A percentile compares a stretch with the other conserved stretches of the same genome.
Evolutionary conservation across 2,329 filamentous ascomycete species (phyloP).

Genomic region (Venturia effusa): DNA sequence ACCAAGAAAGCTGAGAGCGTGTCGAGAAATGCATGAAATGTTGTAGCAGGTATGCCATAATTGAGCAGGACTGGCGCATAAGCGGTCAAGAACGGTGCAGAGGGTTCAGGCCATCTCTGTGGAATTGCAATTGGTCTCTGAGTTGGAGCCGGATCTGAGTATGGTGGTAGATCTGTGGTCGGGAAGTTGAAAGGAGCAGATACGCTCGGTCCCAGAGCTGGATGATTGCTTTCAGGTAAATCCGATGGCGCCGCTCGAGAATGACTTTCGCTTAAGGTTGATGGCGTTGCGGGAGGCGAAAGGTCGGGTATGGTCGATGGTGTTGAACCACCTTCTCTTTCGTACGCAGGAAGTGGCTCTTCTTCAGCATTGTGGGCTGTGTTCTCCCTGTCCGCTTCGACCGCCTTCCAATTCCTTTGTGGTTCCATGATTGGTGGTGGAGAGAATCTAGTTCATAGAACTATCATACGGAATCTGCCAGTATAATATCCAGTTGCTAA

Average conservation of each 20-base stretch:
- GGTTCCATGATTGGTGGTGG: not conserved
- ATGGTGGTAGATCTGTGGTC: not conserved
- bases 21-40: slow-evolving; percentile 23
- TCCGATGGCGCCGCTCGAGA: not conserved
- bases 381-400: not conserved
- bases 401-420: not conserved
- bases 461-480: too few relatives aligned
- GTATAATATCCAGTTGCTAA: not conserved
- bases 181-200: slow-evolving; percentile 10
- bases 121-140: slow-evolving; percentile 9
- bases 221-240: not conserved
- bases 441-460: too few relatives aligned
- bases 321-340: not conserved
- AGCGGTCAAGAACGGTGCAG: slow-evolving; percentile 6
- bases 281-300: not conserved
- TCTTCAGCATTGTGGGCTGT: not conserved
- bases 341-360: not conserved
- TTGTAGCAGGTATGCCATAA: slow-evolving; percentile 8
- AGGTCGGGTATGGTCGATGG: not conserved
- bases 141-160: not conserved
- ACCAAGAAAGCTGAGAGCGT: slow-evolving; percentile 38
- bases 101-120: slow-evolving; percentile 5
- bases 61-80: slow-evolving; percentile 9
- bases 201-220: slow-evolving; percentile 8
- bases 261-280: not conserved